Evolutionary conservation across 2,329 filamentous ascomycete species (phyloP), one percentile per base, ranked within the genome.

Genomic region (Plenodomus tracheiphilus): DNA sequence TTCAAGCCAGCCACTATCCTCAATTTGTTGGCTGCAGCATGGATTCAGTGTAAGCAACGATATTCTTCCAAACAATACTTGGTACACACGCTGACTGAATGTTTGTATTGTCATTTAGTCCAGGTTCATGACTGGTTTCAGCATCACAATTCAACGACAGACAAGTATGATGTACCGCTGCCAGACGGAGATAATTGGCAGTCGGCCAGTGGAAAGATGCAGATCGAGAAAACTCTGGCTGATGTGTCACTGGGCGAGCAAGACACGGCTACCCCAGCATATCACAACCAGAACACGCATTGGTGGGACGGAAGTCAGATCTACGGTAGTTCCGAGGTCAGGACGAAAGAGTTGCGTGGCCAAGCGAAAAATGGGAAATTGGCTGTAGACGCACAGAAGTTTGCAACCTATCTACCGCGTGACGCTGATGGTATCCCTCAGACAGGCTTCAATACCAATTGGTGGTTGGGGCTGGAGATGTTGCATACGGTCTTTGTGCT

Each of bases 301-400:
- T 79, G 76, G 77, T 79, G 76, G 76, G 76, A 79, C 39, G 74
- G 71, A 13, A 75, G 72, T 1, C 76, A 78, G 55, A 77, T 78
- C 41, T 78, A 79, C 51, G 75, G 76, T 21, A 75, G 71, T 2
- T 68, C 53, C 34, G 75, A 78, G 53, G 56, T 56, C 0, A 54
- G 62, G 1, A 79, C 76, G 1, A 53, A 52, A 2, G 47, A 58
- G 17, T 54, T 79, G n/a, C 68, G 76, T 10, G 63, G 59, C 5
- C 59, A 64, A 17, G 53, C 62, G 16, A 58, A 59, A 1, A 69
- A 77, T 35, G 75, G 75, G 3, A 77, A 76, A 45, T 62, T 78
- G 1, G 41, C 53, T n/a, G 60, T 77, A 11, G 65, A 72, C 16
- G 51, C 63, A 4, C 54, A 67, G n/a, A 64, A 65, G 6, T 55